Evolutionary conservation across 495 filamentous ascomycete species (phyloP), one percentile per base, ranked within the genome.

Genomic region (Acidiella bohemica): DNA sequence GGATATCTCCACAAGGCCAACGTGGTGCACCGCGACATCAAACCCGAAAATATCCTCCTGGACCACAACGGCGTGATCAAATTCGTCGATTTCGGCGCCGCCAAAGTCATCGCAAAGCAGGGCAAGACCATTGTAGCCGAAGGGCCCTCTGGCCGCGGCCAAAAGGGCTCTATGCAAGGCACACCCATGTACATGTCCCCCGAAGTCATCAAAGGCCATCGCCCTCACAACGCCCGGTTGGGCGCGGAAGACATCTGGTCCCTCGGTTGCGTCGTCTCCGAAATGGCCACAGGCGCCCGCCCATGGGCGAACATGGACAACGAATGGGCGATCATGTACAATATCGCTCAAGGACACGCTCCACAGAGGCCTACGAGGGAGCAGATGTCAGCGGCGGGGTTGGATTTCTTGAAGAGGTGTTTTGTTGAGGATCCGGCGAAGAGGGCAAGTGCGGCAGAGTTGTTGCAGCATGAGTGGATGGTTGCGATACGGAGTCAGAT

Each of bases 161-260:
- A 60, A 40, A 41, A 92, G 56, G 84, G 84, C 56, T 84, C 81
- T 28, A 95, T 94, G 79, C 93, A 85, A 7, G 90, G 90, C 46
- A 97, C 90, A 25, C 90, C 90, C 18, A 97, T 97, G 90, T 97
- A 97, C 67, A 97, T 97, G 90, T 96, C 92, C 12, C 90, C 90
- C 17, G 90, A 97, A 65, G 85, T 93, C 32, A 96, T 97, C 62
- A 88, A 84, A 50, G 90, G 90, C 24, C 41, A 32, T 18, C 39
- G 39, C 25, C 75, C 80, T 36, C 75, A 76, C 43, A 61, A 66
- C 20, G 83, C 71, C 25, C 81, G 84, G 46, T 69, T 69, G 17
- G 86, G 88, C 21, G 81, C 86, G n/a, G 84, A 93, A 39, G 90
- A 97, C 58, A 77, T 96, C 42, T 97, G 90, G 90, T 94, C 86